Conservation (phyloP, 306 rosid species). For the Corylus americana region DNA sequence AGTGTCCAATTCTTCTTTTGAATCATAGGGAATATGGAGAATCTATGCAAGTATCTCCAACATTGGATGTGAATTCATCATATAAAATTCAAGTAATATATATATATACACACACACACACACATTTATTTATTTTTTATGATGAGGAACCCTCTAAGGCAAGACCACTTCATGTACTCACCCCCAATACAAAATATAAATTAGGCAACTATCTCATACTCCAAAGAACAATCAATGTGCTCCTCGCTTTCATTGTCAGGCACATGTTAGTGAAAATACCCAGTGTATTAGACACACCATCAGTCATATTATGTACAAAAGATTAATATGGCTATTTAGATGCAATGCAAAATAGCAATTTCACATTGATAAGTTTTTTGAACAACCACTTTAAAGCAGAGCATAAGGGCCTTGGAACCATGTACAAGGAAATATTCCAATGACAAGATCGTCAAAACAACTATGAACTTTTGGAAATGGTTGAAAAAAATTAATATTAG, state of each 20-base stretch:
- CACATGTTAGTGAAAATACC: not conserved
- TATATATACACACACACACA: too few relatives aligned
- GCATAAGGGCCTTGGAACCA: not conserved
- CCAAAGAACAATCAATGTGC: not conserved
- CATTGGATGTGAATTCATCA: not conserved
- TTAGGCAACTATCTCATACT: not conserved
- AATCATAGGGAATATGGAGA: not conserved
- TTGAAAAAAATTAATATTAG: not conserved
- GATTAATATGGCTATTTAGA: not conserved
- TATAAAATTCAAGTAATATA: not conserved
- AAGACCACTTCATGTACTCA: too few relatives aligned
- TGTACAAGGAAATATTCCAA: not conserved
- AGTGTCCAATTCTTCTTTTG: not conserved
- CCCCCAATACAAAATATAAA: not conserved
- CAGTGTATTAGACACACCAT: not conserved
- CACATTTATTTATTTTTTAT: too few relatives aligned
- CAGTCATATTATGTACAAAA: not conserved
- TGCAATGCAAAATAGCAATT: not conserved
- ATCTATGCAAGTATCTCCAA: not conserved
- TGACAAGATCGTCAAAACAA: not conserved
- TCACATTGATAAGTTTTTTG: not conserved
- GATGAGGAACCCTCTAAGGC: too few relatives aligned
- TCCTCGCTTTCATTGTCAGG: not conserved
- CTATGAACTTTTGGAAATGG: not conserved
- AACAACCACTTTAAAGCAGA: not conserved